Percentiles rank a stretch among this genome's conserved stretches.
Conservation (phyloP, 148 eudicot species). For the Camellia sinensis region DNA sequence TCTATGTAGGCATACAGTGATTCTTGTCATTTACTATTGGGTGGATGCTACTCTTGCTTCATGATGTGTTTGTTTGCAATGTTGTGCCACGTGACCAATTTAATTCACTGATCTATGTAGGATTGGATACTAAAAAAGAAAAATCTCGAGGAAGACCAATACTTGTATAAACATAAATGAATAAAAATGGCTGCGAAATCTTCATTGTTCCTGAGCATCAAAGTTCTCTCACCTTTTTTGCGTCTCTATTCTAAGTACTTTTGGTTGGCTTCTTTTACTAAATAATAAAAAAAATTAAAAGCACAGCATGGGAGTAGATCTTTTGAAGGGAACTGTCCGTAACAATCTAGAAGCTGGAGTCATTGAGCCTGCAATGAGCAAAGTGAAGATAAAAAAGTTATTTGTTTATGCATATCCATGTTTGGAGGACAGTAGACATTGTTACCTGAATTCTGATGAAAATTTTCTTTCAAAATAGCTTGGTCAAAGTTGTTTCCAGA, state of each 20-base stretch:
- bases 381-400: slow-evolving; percentile 61
- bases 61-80: too few species aligned
- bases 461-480: neutral
- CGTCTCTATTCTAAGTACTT: neutral
- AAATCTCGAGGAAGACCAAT: too few species aligned
- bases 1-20: too few species aligned
- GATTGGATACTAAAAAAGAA: too few species aligned
- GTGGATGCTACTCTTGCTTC: too few species aligned
- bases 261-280: slow-evolving; percentile 4
- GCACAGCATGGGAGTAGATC: slow-evolving; percentile 88
- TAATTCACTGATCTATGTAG: too few species aligned
- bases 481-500: neutral
- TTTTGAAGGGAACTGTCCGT: slow-evolving; percentile 71
- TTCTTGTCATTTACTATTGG: too few species aligned
- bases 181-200: neutral
- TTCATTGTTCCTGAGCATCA: neutral
- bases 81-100: too few species aligned
- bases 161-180: neutral
- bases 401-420: neutral
- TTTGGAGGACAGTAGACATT: neutral
- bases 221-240: neutral
- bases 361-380: slow-evolving; percentile 99
- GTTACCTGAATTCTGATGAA: neutral
- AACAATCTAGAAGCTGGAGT: slow-evolving; percentile 98
- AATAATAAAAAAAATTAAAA: neutral